Base-by-base conservation (phyloP, 257 asterid species). In the Handroanthus guayacan region DNA sequence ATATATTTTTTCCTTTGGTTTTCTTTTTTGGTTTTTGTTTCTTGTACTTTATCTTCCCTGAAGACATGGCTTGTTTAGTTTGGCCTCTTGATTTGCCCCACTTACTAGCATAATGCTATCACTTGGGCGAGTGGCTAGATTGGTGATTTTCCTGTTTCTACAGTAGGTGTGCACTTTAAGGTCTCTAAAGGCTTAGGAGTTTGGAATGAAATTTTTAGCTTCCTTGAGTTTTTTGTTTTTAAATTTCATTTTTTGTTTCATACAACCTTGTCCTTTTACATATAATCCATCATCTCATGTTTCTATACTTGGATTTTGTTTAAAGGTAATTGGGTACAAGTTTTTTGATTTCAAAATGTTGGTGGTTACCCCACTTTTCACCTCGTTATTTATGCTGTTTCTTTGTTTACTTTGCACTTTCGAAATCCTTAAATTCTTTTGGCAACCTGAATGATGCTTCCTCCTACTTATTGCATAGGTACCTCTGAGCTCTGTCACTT, bases 401-500 rank as follows among this genome's bases (percentile, higher is more conserved):
- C 31, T 55, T 62, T 71, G 60, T 56, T 74, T 9, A 57, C 34
- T 6, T n/a, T 50, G 43, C 11, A 17, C 20, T 37, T 58, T 60
- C 58, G n/a, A 6, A 54, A 43, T 69, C 62, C 71, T 64, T 54
- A 44, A 31, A 56, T 50, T 72, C 43, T 61, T 61, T 66, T 67
- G 69, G 48, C 50, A 64, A 69, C 54, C 67, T 39, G 69, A 72
- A 69, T 72, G 62, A 52, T 61, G 68, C 62, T 79, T 57, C 64
- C 38, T 78, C 58, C 58, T 37, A n/a, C 74, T 55, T 63, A 73
- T 72, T 34, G 31, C 62, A 78, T 84, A 95, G 99, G 87, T 92
- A 61, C 74, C 99, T 78, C 79, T 89, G 82, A 74, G 81, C 70
- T 84, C 97, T 54, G 99, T 95, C 68, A 95, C 99, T 18, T 95